phyloP scores from a whole-genome alignment of 768 basidiomycete genomes.

The Mycena kentingensis region DNA sequence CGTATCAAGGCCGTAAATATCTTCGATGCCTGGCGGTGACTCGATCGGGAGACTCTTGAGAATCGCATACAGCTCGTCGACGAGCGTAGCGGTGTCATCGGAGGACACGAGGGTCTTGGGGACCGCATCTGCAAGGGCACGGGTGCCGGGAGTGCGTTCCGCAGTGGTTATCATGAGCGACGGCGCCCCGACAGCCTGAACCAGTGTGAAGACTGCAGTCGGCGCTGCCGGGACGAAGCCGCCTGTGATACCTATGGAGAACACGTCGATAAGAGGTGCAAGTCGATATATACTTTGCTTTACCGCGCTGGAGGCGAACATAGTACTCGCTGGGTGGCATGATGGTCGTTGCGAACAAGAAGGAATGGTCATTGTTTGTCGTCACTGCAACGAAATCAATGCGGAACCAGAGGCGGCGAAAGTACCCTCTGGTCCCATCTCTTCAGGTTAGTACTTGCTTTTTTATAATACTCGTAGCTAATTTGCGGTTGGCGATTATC shows the following conservation, averaged over 20 bases:
- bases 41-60: slow-evolving; percentile 61
- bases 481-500: too few relatives aligned
- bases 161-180: slow-evolving; percentile 52
- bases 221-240: slow-evolving; percentile 76
- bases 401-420: too few relatives aligned
- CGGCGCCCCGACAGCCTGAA: slow-evolving; percentile 37
- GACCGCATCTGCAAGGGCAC: slow-evolving; percentile 40
- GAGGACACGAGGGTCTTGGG: slow-evolving; percentile 43
- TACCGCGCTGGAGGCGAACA: slow-evolving; percentile 64
- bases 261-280: background rate
- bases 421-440: too few relatives aligned
- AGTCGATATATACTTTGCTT: slow-evolving; percentile 4
- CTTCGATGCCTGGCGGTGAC: slow-evolving; percentile 58
- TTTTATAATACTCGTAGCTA: too few relatives aligned
- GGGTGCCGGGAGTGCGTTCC: slow-evolving; percentile 50
- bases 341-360: too few relatives aligned
- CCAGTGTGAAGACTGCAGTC: slow-evolving; percentile 54
- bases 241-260: slow-evolving; percentile 65
- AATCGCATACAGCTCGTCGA: slow-evolving; percentile 62
- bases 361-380: too few relatives aligned
- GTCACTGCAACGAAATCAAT: too few relatives aligned
- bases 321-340: slow-evolving; percentile 58
- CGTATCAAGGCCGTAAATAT: slow-evolving; percentile 72
- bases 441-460: too few relatives aligned
- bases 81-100: slow-evolving; percentile 40